phyloP scores from a whole-genome alignment of 129 eudicot genomes.

The Apium graveolens region DNA sequence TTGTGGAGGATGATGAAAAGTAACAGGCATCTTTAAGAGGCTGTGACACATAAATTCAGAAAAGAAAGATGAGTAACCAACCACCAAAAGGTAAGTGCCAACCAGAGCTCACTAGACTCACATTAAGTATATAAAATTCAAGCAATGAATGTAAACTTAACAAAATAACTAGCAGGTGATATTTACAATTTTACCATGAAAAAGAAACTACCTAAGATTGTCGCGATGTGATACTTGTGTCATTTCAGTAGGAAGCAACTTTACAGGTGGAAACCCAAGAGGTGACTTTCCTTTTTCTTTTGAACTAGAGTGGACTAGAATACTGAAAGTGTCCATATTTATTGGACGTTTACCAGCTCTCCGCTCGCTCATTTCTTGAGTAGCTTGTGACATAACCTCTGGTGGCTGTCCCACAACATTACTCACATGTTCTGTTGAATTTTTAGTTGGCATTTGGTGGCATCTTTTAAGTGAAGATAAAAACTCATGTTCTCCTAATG shows the following conservation, averaged over 20 bases:
- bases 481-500: not conserved
- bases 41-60: slow-evolving; percentile 1
- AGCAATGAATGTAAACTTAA: not conserved
- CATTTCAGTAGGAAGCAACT: not conserved
- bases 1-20: not conserved
- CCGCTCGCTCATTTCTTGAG: not conserved
- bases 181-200: not conserved
- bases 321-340: not conserved
- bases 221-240: not conserved
- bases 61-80: not conserved
- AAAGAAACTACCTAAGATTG: not conserved
- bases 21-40: not conserved
- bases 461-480: not conserved
- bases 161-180: not conserved
- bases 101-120: not conserved
- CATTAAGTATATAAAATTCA: not conserved
- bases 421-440: not conserved
- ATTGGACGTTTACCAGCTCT: not conserved
- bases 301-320: not conserved
- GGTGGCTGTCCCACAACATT: not conserved
- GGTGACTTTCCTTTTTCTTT: not conserved
- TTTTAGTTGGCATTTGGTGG: not conserved
- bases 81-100: not conserved
- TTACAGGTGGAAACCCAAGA: not conserved
- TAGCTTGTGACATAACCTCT: not conserved